Conservation (phyloP, 495 filamentous ascomycete genomes). For the Lepraria neglecta region DNA sequence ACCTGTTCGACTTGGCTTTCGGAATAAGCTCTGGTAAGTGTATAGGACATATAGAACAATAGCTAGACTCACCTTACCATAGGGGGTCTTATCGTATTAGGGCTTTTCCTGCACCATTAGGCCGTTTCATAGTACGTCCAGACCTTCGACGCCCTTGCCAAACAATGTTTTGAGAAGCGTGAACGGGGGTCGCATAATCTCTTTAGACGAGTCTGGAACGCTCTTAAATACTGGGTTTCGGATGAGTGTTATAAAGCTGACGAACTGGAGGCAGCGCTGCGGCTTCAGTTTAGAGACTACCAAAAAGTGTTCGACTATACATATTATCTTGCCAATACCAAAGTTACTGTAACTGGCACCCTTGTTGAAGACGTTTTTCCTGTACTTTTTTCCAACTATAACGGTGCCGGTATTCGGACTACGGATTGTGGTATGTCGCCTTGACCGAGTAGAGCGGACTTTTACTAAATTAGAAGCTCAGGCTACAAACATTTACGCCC, state of each 20-base stretch:
- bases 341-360: slow-evolving; percentile 1
- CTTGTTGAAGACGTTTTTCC: background rate
- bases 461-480: background rate
- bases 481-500: background rate
- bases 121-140: background rate
- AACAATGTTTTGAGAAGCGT: background rate
- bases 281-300: background rate
- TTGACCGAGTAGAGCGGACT: background rate
- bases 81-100: slow-evolving; percentile 14
- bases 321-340: background rate
- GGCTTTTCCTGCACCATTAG: slow-evolving; percentile 7
- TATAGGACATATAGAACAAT: background rate
- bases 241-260: background rate
- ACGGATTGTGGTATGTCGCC: background rate
- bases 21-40: slow-evolving; percentile 13
- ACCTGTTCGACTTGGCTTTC: slow-evolving; percentile 15
- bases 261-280: background rate
- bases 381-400: slow-evolving; percentile 14
- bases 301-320: background rate
- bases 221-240: background rate
- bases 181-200: background rate
- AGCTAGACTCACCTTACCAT: background rate
- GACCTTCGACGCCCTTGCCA: slow-evolving; percentile 5
- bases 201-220: background rate
- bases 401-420: background rate